Evolutionary conservation across 768 basidiomycete species (phyloP).

Genomic region (Leccinellum albellum): DNA sequence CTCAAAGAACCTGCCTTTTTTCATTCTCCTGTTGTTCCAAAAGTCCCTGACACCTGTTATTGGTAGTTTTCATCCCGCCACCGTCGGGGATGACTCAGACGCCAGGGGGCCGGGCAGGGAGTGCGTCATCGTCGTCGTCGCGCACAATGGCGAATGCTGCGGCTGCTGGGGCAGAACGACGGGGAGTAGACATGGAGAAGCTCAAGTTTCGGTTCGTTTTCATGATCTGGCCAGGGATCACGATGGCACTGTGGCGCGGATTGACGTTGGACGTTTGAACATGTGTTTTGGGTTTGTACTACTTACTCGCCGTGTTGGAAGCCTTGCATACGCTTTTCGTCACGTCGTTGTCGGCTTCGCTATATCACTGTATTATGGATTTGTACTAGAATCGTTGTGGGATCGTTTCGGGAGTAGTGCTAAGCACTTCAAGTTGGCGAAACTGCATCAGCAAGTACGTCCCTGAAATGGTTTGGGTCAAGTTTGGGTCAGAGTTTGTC

Average conservation of each 20-base stretch:
- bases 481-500: no score
- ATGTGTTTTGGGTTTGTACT: not conserved
- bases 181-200: slow-evolving; percentile 31
- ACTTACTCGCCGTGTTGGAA: not conserved
- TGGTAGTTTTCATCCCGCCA: not conserved
- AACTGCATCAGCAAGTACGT: no score
- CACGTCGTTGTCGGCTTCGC: not conserved
- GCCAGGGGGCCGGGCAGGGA: no score
- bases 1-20: no score
- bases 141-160: slow-evolving; percentile 13
- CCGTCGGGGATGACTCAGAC: slow-evolving; percentile 9
- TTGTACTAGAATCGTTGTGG: not conserved
- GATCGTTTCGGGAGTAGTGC: no score
- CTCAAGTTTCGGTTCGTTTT: slow-evolving; percentile 47
- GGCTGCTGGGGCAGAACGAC: slow-evolving; percentile 4
- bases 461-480: no score
- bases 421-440: no score
- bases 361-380: not conserved
- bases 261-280: no score
- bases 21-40: no score
- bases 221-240: slow-evolving; percentile 55
- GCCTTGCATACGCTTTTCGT: not conserved
- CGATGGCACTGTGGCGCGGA: slow-evolving; percentile 43
- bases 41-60: no score
- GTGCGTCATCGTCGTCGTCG: slow-evolving; percentile 6